phyloP scores from a whole-genome alignment of 1,284 basidiomycete genomes.

The Ustilago cynodontis region DNA sequence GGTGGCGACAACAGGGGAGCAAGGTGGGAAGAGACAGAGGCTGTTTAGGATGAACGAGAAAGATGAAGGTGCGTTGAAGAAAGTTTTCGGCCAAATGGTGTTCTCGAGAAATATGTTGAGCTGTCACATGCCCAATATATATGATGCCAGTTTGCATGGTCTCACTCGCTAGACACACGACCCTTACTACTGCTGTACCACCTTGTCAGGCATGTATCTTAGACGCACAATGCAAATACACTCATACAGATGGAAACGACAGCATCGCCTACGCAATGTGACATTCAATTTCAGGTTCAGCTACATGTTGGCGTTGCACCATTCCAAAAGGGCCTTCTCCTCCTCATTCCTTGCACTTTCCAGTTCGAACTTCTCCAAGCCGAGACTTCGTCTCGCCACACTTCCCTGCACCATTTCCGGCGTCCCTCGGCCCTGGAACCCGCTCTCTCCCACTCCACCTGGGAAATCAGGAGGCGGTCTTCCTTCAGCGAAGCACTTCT shows the following conservation, averaged over 20 bases:
- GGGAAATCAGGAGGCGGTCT: conserved; percentile 81
- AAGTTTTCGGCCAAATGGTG: conserved; percentile 82
- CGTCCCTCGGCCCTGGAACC: conserved; percentile 74
- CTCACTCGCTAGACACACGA: conserved; percentile 16
- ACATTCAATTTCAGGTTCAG: neutral
- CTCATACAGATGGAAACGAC: neutral
- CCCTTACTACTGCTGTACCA: neutral
- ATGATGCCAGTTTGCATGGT: conserved; percentile 38
- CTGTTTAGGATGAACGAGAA: conserved; percentile 39
- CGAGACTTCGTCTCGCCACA: conserved; percentile 25
- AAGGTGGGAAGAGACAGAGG: conserved; percentile 16
- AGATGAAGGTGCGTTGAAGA: conserved; percentile 29
- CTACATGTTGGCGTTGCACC: conserved; percentile 40
- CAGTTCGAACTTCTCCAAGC: conserved; percentile 27
- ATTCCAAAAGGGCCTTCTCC: conserved; percentile 29
- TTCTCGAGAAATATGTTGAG: conserved; percentile 84
- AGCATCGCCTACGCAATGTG: neutral
- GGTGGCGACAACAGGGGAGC: neutral
- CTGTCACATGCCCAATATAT: conserved; percentile 76
- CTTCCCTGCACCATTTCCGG: conserved; percentile 35
- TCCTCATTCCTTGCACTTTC: neutral
- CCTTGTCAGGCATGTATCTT: conserved; percentile 6
- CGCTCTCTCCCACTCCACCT: conserved; percentile 78
- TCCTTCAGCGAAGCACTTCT: conserved; percentile 74
- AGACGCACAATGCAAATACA: neutral